phyloP scores from a whole-genome alignment of 176 grass and related monocot species.

The Bromus sterilis region DNA sequence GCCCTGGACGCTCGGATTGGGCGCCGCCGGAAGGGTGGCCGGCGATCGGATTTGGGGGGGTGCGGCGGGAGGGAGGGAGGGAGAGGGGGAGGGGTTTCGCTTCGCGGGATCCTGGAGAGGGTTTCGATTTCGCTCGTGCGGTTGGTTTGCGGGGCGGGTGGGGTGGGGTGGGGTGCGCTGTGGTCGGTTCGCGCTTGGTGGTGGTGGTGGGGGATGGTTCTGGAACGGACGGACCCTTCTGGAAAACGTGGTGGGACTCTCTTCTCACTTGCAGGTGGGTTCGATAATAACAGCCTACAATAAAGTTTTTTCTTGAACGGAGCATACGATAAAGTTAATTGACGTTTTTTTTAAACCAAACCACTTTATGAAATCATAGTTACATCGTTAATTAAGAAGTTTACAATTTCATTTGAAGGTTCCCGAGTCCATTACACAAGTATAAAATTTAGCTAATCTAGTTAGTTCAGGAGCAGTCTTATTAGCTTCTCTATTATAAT shows the following conservation, averaged over 20 bases:
- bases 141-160: background rate
- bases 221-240: background rate
- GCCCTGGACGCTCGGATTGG: background rate
- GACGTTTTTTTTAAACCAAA: too few relatives aligned
- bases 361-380: too few relatives aligned
- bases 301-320: too few relatives aligned
- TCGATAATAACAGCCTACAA: background rate
- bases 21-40: background rate
- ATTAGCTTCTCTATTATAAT: too few relatives aligned
- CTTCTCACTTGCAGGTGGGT: slow-evolving; percentile 13
- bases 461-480: too few relatives aligned
- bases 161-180: background rate
- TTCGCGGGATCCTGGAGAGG: slow-evolving; percentile 19
- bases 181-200: background rate
- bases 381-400: too few relatives aligned
- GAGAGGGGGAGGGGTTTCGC: background rate
- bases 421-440: too few relatives aligned
- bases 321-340: too few relatives aligned
- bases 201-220: slow-evolving; percentile 43
- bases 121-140: background rate
- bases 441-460: too few relatives aligned
- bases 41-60: background rate
- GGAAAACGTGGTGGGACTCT: background rate
- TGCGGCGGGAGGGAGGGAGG: background rate
- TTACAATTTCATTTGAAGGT: too few relatives aligned